These are phyloP conservation scores for Microbotryum saponariae DNA, from an alignment of 1,284 basidiomycete species.

Conservation along the genomic window DNA sequence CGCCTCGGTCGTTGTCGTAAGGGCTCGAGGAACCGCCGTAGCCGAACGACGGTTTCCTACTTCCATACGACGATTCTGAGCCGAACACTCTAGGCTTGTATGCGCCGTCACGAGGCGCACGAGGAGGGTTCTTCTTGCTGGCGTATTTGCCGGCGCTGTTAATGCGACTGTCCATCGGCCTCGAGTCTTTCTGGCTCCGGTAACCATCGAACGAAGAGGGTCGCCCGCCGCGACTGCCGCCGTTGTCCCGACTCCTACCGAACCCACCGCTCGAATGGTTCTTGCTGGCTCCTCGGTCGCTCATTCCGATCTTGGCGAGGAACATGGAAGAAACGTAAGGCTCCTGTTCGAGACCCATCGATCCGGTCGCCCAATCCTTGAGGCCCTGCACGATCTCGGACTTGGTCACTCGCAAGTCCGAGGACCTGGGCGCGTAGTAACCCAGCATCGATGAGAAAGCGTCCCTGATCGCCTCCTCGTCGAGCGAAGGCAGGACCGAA, in stretches of 20 bases:
- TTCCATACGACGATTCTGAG: too few species aligned
- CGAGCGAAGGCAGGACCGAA: conserved; percentile 45
- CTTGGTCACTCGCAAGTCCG: conserved; percentile 49
- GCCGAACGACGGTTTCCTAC: too few species aligned
- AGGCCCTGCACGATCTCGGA: conserved; percentile 54
- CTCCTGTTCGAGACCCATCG: conserved; percentile 48
- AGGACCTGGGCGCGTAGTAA: conserved; percentile 58
- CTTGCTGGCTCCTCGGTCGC: conserved; percentile 8
- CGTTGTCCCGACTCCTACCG: not conserved
- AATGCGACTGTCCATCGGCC: too few species aligned
- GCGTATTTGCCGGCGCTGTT: too few species aligned
- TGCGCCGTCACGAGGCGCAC: too few species aligned
- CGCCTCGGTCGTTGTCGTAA: too few species aligned
- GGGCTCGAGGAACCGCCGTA: too few species aligned
- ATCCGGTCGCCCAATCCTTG: conserved; percentile 58
- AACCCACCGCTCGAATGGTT: not conserved
- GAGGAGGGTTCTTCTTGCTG: too few species aligned
- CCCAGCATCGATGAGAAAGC: conserved; percentile 66
- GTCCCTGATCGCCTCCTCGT: conserved; percentile 54
- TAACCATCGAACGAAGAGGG: too few species aligned
- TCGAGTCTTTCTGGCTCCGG: too few species aligned
- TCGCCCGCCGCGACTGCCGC: too few species aligned
- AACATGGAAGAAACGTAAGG: conserved; percentile 51
- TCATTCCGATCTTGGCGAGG: conserved; percentile 45
- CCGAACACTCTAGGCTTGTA: too few species aligned